Evolutionary conservation across 805 yeast genomes (phyloP).

Genomic region (Tetrapisispora iriomotensis): DNA sequence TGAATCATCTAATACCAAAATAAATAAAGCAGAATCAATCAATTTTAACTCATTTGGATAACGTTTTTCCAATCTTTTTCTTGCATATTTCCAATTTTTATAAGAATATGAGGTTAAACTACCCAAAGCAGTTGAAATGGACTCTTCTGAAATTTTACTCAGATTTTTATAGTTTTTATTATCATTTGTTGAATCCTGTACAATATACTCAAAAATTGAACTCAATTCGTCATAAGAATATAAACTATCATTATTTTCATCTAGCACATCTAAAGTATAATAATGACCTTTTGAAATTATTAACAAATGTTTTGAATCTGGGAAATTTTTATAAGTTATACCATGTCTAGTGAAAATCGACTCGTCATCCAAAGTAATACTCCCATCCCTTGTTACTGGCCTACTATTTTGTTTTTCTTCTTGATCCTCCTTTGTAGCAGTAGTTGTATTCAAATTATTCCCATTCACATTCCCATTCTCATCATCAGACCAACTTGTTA

Average conservation of each 20-base stretch:
- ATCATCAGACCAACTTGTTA: constrained; percentile 25
- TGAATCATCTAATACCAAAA: constrained; percentile 72
- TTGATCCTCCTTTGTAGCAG: neutral
- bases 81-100: constrained; percentile 69
- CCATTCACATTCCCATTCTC: neutral
- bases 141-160: constrained; percentile 44
- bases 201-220: constrained; percentile 52
- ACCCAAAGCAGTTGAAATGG: constrained; percentile 60
- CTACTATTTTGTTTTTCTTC: constrained; percentile 1
- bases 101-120: constrained; percentile 81
- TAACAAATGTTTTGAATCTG: constrained; percentile 59
- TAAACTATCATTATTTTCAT: constrained; percentile 51
- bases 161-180: neutral
- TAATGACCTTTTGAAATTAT: constrained; percentile 75
- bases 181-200: constrained; percentile 46
- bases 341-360: constrained; percentile 32
- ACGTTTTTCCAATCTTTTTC: constrained; percentile 38
- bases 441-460: neutral
- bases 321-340: constrained; percentile 62
- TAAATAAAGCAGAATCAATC: constrained; percentile 72
- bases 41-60: constrained; percentile 31
- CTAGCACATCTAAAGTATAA: constrained; percentile 79
- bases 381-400: constrained; percentile 8
- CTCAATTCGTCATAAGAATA: constrained; percentile 59
- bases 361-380: constrained; percentile 3